These are phyloP conservation scores for Sonneratia alba DNA, from an alignment of 345 rosid species.

Conservation along the genomic window DNA sequence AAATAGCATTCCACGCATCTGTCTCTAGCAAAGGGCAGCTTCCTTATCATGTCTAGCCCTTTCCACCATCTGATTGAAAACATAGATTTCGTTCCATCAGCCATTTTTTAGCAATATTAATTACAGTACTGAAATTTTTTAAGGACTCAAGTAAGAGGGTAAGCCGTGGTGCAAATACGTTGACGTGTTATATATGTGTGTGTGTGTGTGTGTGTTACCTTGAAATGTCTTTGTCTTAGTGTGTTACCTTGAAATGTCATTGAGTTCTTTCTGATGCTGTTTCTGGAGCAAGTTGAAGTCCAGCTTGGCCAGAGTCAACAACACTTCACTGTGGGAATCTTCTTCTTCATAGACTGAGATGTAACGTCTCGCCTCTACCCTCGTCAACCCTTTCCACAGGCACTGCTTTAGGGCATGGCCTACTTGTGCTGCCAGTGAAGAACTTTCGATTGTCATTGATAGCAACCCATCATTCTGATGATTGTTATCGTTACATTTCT, in stretches of 20 bases:
- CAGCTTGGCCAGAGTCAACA: slow-evolving; percentile 19
- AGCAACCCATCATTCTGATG: not conserved
- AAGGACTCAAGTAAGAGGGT: too few relatives aligned
- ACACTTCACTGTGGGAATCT: not conserved
- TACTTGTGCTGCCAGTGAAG: slow-evolving; percentile 9
- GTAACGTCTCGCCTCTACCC: slow-evolving; percentile 13
- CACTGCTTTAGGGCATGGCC: not conserved
- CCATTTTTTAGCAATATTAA: not conserved
- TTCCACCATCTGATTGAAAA: slow-evolving; percentile 21
- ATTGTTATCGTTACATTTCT: not conserved
- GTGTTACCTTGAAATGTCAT: not conserved
- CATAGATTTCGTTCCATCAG: not conserved
- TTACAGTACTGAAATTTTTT: too few relatives aligned
- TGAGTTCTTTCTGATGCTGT: slow-evolving; percentile 12
- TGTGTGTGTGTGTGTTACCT: too few relatives aligned
- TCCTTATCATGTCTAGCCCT: slow-evolving; percentile 9
- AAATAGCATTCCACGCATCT: slow-evolving; percentile 22
- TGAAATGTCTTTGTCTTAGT: too few relatives aligned
- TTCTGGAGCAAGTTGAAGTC: not conserved
- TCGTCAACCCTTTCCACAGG: slow-evolving; percentile 9
- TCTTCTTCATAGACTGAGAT: slow-evolving; percentile 13
- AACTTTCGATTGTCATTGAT: not conserved
- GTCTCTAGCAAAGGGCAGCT: slow-evolving; percentile 21
- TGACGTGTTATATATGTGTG: too few relatives aligned
- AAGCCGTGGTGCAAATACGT: too few relatives aligned